phyloP scores from a whole-genome alignment of 176 grass and related monocot genomes.

The Aegilops speltoides region DNA sequence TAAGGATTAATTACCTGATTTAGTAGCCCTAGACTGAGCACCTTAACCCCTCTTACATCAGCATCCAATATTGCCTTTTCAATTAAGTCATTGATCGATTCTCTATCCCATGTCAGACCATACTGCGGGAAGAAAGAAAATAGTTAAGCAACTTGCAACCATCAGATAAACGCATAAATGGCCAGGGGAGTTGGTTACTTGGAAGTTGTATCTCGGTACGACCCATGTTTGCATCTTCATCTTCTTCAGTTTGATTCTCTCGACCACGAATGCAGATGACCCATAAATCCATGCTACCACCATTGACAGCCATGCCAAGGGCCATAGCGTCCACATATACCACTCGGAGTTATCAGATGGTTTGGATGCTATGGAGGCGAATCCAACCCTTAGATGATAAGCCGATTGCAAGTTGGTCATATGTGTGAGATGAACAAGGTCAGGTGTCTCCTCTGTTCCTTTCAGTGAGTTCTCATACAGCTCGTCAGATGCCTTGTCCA shows the following conservation, averaged over 20 bases:
- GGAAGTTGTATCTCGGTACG: slow-evolving; percentile 88
- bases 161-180: not conserved
- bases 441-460: slow-evolving; percentile 64
- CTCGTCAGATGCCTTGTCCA: slow-evolving; percentile 80
- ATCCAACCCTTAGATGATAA: slow-evolving; percentile 74
- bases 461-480: slow-evolving; percentile 66
- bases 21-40: slow-evolving; percentile 72
- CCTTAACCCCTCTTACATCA: slow-evolving; percentile 70
- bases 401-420: slow-evolving; percentile 70
- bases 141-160: slow-evolving; percentile 18
- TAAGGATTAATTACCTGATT: slow-evolving; percentile 60
- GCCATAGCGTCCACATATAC: slow-evolving; percentile 63
- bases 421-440: slow-evolving; percentile 84
- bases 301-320: slow-evolving; percentile 68
- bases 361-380: slow-evolving; percentile 79
- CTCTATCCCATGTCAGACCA: slow-evolving; percentile 63
- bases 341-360: slow-evolving; percentile 53
- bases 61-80: slow-evolving; percentile 90
- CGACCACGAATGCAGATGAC: slow-evolving; percentile 71
- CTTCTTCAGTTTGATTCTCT: slow-evolving; percentile 64
- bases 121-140: slow-evolving; percentile 55
- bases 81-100: slow-evolving; percentile 83
- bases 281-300: slow-evolving; percentile 65
- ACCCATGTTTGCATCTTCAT: slow-evolving; percentile 86
- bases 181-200: slow-evolving; percentile 43